Conservation (phyloP, 192 early-diverging fungal genomes). For the Umbelopsis sp. region DNA sequence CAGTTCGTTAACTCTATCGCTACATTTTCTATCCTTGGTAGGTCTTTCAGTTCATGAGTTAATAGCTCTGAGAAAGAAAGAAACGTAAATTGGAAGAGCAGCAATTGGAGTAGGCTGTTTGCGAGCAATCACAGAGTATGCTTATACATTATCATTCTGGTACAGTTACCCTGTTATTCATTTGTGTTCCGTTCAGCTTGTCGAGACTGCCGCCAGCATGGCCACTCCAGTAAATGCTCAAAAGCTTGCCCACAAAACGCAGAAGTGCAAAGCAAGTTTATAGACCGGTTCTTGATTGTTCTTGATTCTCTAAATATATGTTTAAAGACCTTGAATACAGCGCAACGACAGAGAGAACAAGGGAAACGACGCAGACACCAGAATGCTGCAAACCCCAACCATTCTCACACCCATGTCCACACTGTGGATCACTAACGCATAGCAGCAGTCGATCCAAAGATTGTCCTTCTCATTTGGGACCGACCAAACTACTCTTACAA, state of each 20-base stretch:
- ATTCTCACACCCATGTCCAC: conserved; percentile 7
- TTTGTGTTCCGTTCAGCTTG: conserved; percentile 4
- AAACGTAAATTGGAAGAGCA: no score
- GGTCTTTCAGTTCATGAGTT: no score
- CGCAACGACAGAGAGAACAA: conserved; percentile 7
- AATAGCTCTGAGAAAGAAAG: no score
- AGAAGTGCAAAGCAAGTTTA: conserved; percentile 5
- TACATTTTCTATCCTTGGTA: no score
- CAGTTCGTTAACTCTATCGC: no score
- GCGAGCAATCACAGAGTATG: conserved; percentile 1
- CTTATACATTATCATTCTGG: conserved; percentile 1
- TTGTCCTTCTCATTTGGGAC: conserved; percentile 1
- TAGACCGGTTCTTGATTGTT: conserved; percentile 1
- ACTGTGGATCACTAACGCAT: conserved; percentile 7
- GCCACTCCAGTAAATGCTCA: conserved; percentile 4
- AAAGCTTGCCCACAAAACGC: conserved; percentile 1
- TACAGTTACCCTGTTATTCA: not conserved
- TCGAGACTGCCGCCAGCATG: conserved; percentile 8
- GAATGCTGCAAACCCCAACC: not conserved
- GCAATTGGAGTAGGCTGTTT: not conserved
- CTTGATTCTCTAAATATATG: conserved; percentile 3
- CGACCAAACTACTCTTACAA: conserved; percentile 7
- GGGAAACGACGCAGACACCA: not conserved
- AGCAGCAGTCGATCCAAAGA: conserved; percentile 17
- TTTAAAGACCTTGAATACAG: conserved; percentile 3